Evolutionary conservation across 2,329 filamentous ascomycete species (phyloP), one percentile per base, ranked within the genome.

Genomic region (Colletotrichum sp.): DNA sequence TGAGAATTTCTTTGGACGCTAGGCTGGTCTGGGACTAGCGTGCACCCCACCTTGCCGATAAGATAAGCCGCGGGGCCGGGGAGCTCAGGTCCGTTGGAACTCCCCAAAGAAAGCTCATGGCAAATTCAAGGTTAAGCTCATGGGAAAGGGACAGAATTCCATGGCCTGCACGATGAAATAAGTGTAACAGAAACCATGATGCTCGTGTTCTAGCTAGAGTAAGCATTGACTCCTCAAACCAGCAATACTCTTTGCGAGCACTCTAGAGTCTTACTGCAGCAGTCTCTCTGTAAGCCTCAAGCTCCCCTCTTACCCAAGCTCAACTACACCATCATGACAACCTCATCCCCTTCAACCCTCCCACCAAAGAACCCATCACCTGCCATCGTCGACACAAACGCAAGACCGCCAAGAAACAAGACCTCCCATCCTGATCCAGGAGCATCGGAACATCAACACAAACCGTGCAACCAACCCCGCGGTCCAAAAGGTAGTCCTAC

Each of bases 41-140:
- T 1, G 0, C 12, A 75, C 75, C 75, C 75, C 75, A 76, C 60
- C 36, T 21, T 21, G 2, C 7, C 52, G 75, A 76, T 76, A 76
- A 76, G 75, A 76, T 76, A 76, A 75, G 71, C 24, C 59, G 73
- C 73, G 73, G 73, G 73, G 73, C 70, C n/a, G 30, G n/a, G 52
- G 16, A 60, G 52, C 66, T 59, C 9, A 49, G 18, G 9, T 49
- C 28, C 24, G 32, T n/a, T 68, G 66, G 32, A 68, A 39, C 1
- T 66, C 4, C 16, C 30, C 9, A 32, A 52, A 64, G 32, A 26
- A 30, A 64, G 62, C 62, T 64, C 30, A 44, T 36, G n/a, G 62
- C 21, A 64, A 64, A 15, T 18, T 59, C 15, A 59, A 39, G 34
- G 62, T 36, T 44, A 44, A 28, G 32, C 34, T 64, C 24, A 64